These are phyloP conservation scores for Didymella lethalis DNA, from an alignment of 2,329 filamentous ascomycete species.

Conservation along the genomic window DNA sequence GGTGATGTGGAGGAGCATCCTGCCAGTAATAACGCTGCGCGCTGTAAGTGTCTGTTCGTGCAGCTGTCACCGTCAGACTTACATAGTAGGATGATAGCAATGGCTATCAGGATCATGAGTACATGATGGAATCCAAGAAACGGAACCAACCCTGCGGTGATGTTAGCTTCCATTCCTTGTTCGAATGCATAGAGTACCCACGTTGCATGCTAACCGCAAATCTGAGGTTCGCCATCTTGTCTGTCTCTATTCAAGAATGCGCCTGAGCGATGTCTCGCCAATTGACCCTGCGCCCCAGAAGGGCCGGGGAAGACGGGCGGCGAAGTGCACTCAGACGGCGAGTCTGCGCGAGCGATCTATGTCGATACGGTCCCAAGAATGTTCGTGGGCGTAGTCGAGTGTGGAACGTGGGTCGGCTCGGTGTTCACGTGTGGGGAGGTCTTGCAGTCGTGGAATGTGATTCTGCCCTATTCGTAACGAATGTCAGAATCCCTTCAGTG, in stretches of 20 bases:
- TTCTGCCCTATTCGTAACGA: constrained; percentile 38
- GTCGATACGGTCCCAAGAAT: constrained; percentile 27
- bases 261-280: constrained; percentile 32
- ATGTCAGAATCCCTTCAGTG: constrained; percentile 44
- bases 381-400: constrained; percentile 24
- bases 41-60: constrained; percentile 32
- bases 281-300: constrained; percentile 52
- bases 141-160: constrained; percentile 62
- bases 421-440: constrained; percentile 33
- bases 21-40: constrained; percentile 82
- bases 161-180: constrained; percentile 37
- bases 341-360: constrained; percentile 33
- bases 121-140: constrained; percentile 80
- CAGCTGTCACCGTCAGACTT: constrained; percentile 54
- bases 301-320: constrained; percentile 48
- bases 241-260: constrained; percentile 34
- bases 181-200: constrained; percentile 34
- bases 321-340: constrained; percentile 44
- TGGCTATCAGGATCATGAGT: constrained; percentile 94
- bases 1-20: constrained; percentile 97
- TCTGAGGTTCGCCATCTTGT: constrained; percentile 58
- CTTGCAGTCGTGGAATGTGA: constrained; percentile 42
- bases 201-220: constrained; percentile 62
- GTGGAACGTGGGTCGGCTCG: constrained; percentile 30
- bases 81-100: constrained; percentile 95